Percentiles rank a stretch among this genome's conserved stretches.
Evolutionary conservation across 2,329 filamentous ascomycete species (phyloP).

Genomic region (Bretziella fagacearum): DNA sequence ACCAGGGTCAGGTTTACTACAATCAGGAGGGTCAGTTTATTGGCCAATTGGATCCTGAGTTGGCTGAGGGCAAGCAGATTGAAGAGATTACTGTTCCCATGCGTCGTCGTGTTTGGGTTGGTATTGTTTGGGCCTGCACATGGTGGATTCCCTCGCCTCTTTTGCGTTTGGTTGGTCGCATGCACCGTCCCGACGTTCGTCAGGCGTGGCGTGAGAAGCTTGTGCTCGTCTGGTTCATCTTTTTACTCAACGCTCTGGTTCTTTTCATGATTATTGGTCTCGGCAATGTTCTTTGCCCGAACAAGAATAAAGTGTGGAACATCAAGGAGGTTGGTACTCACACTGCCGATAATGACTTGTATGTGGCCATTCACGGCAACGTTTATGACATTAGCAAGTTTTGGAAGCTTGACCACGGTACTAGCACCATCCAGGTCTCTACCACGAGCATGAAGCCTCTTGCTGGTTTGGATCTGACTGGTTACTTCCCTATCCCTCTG

Average conservation of each 20-base stretch:
- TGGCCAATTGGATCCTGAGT: constrained; percentile 56
- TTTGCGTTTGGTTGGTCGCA: constrained; percentile 68
- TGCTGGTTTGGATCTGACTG: constrained; percentile 60
- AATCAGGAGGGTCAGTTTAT: constrained; percentile 51
- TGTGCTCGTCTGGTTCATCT: constrained; percentile 63
- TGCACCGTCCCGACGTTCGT: constrained; percentile 92
- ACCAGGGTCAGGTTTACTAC: constrained; percentile 58
- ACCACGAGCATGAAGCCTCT: constrained; percentile 55
- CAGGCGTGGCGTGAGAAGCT: constrained; percentile 97
- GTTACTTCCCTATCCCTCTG: constrained; percentile 73
- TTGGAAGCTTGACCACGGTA: constrained; percentile 71
- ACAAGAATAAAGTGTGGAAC: constrained; percentile 80
- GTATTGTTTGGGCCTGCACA: constrained; percentile 67
- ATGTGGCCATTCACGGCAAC: constrained; percentile 68
- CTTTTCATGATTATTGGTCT: constrained; percentile 89
- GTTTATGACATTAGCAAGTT: constrained; percentile 91
- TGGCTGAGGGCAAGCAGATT: constrained; percentile 60
- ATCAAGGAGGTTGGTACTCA: constrained; percentile 52
- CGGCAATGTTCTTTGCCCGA: constrained; percentile 72
- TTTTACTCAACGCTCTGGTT: constrained; percentile 62
- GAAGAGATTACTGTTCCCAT: constrained; percentile 48
- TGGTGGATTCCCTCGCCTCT: constrained; percentile 88
- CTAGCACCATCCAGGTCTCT: constrained; percentile 44
- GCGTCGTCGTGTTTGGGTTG: constrained; percentile 61
- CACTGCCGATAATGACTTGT: constrained; percentile 59